These are phyloP conservation scores for Arthrobotrys sphaeroides DNA, from an alignment of 2,329 filamentous ascomycete species.

Conservation along the genomic window DNA sequence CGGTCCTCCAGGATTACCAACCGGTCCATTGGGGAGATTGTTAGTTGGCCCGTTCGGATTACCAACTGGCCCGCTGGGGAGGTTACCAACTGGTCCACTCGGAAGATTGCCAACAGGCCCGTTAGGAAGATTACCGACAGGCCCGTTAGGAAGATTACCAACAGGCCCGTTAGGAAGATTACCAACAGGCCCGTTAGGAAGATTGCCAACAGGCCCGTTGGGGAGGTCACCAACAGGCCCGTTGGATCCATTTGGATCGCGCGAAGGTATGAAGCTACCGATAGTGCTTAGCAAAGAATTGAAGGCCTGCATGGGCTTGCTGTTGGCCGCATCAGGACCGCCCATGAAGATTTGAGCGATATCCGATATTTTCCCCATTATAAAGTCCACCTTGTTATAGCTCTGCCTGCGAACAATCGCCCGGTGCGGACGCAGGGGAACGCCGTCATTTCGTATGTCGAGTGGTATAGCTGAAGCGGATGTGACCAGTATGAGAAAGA, in stretches of 20 bases:
- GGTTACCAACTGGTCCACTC: background rate
- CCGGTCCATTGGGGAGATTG: background rate
- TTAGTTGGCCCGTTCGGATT: too few species aligned
- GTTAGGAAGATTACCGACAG: background rate
- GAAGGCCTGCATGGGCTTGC: background rate
- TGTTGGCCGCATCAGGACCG: background rate
- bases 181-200: background rate
- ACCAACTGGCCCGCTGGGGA: background rate
- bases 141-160: background rate
- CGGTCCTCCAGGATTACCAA: too few species aligned
- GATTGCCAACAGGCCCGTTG: background rate
- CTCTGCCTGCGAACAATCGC: background rate
- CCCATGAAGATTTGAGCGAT: background rate
- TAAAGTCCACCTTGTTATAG: background rate
- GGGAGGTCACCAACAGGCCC: background rate
- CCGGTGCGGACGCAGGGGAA: background rate
- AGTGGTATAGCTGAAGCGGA: background rate
- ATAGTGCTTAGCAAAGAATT: background rate
- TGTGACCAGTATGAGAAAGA: background rate
- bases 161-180: background rate
- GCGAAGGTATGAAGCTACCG: slow-evolving; percentile 3
- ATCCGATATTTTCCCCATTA: slow-evolving; percentile 10
- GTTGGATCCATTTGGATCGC: background rate
- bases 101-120: background rate
- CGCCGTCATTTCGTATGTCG: background rate